phyloP scores from a whole-genome alignment of 2,329 filamentous ascomycete genomes.

The Microcyclospora pomicola region DNA sequence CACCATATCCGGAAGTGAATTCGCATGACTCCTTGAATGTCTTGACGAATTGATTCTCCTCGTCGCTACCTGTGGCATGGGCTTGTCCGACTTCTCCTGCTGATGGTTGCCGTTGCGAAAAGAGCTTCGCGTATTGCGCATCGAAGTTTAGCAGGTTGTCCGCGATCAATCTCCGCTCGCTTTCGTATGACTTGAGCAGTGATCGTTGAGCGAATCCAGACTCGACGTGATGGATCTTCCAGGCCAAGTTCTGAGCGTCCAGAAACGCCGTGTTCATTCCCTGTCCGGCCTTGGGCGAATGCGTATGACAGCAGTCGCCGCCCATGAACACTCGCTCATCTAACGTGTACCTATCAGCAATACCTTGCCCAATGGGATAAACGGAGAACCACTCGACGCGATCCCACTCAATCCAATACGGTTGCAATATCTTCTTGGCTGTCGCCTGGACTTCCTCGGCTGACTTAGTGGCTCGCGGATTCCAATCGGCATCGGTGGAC shows the following conservation, averaged over 20 bases:
- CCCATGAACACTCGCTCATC: slow-evolving; percentile 54
- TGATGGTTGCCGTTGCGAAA: slow-evolving; percentile 63
- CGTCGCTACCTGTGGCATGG: slow-evolving; percentile 32
- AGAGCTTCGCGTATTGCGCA: slow-evolving; percentile 76
- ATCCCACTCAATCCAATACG: slow-evolving; percentile 49
- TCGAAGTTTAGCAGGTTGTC: slow-evolving; percentile 78
- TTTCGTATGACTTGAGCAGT: slow-evolving; percentile 72
- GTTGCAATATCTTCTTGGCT: slow-evolving; percentile 45
- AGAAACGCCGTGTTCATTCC: slow-evolving; percentile 50
- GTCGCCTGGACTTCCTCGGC: slow-evolving; percentile 44
- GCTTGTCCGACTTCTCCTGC: slow-evolving; percentile 60
- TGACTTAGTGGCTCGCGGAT: slow-evolving; percentile 46
- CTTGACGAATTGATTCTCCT: slow-evolving; percentile 62
- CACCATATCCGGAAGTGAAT: slow-evolving; percentile 85
- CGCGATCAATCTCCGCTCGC: slow-evolving; percentile 71
- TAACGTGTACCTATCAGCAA: slow-evolving; percentile 49
- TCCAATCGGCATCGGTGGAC: slow-evolving; percentile 46
- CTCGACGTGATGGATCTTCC: slow-evolving; percentile 91
- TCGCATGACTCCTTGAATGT: slow-evolving; percentile 86
- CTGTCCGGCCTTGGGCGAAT: slow-evolving; percentile 49
- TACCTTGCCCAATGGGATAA: slow-evolving; percentile 52
- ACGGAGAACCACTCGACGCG: slow-evolving; percentile 53
- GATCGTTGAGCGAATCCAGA: slow-evolving; percentile 62
- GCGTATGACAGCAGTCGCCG: slow-evolving; percentile 51
- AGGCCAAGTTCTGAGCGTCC: slow-evolving; percentile 72